Evolutionary conservation across 2,329 filamentous ascomycete genomes (phyloP).

Genomic region (Amauroascus verrucosus): DNA sequence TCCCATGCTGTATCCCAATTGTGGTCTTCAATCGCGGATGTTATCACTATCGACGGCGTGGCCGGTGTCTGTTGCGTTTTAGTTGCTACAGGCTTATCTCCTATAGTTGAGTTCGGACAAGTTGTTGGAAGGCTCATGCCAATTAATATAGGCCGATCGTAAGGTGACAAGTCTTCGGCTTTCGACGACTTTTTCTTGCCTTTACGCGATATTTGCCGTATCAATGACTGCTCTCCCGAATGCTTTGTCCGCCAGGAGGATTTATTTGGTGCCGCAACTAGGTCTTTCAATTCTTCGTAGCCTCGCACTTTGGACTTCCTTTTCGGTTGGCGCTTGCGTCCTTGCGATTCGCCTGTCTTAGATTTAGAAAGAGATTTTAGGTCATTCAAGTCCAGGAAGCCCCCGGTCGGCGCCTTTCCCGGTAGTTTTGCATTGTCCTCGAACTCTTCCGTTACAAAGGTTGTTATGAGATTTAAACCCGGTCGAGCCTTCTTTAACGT

Average conservation of each 20-base stretch:
- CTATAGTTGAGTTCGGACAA: constrained; percentile 19
- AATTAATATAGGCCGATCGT: constrained; percentile 38
- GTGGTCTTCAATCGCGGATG: constrained; percentile 34
- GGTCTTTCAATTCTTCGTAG: constrained; percentile 20
- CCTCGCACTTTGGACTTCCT: constrained; percentile 19
- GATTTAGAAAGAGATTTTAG: constrained; percentile 28
- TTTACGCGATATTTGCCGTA: constrained; percentile 5
- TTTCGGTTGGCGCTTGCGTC: background rate
- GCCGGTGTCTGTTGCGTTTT: constrained; percentile 28
- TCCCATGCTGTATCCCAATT: constrained; percentile 27
- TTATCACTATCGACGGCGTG: constrained; percentile 39
- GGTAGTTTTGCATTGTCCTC: background rate
- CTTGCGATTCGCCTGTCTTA: constrained; percentile 19
- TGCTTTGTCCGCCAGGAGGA: background rate
- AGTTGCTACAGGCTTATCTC: constrained; percentile 10
- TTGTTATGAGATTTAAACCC: constrained; percentile 36
- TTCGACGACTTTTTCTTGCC: constrained; percentile 13
- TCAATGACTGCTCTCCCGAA: constrained; percentile 9
- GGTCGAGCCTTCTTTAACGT: constrained; percentile 25
- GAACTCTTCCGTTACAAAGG: constrained; percentile 24
- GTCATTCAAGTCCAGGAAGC: constrained; percentile 31
- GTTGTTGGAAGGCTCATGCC: constrained; percentile 34
- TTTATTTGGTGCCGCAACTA: constrained; percentile 9
- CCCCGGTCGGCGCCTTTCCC: background rate
- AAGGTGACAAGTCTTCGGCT: constrained; percentile 34